Conservation (phyloP, 2,329 filamentous ascomycete species). For the Microdochium bolleyi region DNA sequence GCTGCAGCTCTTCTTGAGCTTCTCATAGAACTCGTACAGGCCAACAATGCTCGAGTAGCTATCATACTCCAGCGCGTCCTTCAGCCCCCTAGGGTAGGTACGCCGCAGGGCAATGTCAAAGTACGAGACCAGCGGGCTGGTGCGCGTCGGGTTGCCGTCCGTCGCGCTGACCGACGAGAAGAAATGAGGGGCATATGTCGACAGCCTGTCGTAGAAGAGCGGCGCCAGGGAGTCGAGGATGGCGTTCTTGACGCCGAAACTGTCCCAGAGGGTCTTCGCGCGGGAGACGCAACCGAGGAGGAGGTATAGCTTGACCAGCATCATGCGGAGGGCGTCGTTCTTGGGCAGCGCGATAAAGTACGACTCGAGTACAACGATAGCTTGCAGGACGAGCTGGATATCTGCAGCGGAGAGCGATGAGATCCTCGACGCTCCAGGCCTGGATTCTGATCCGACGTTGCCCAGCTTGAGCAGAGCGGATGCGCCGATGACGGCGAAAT, state of each 20-base stretch:
- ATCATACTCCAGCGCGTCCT: constrained; percentile 39
- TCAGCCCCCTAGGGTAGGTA: constrained; percentile 29
- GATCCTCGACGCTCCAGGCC: constrained; percentile 1
- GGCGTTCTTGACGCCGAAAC: constrained; percentile 46
- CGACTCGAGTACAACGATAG: constrained; percentile 39
- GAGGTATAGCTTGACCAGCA: constrained; percentile 44
- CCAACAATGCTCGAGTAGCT: constrained; percentile 43
- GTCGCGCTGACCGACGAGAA: constrained; percentile 14
- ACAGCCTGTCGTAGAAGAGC: constrained; percentile 47
- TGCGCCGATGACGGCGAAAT: constrained; percentile 15
- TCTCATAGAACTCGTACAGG: constrained; percentile 34
- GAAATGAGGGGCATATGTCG: constrained; percentile 38
- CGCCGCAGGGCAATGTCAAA: constrained; percentile 33
- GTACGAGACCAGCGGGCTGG: constrained; percentile 34
- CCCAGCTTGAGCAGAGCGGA: constrained; percentile 17
- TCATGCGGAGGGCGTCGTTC: constrained; percentile 36
- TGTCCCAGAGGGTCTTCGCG: constrained; percentile 39
- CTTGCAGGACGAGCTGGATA: constrained; percentile 32
- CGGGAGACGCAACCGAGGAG: constrained; percentile 39
- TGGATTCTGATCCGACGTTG: constrained; percentile 1
- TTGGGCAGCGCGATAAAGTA: constrained; percentile 36
- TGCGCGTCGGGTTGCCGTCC: constrained; percentile 1
- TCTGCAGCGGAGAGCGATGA: constrained; percentile 15
- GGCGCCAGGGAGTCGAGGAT: constrained; percentile 49
- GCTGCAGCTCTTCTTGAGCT: constrained; percentile 40